These are phyloP conservation scores for Neonectria hederae DNA, from an alignment of 2,329 filamentous ascomycete genomes.

Conservation along the genomic window DNA sequence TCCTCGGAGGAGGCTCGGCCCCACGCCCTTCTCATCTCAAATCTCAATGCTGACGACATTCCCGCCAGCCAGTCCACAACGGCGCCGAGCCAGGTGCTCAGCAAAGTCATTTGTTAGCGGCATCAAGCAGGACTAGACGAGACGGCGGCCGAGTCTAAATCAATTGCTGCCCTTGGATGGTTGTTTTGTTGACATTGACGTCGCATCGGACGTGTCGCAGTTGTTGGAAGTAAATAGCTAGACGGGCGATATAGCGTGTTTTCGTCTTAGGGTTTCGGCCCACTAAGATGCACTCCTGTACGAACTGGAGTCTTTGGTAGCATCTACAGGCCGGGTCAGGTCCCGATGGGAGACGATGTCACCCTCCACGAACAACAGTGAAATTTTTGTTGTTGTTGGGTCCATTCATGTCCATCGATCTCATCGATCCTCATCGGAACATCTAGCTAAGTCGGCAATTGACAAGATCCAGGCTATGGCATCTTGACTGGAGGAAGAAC, in stretches of 20 bases:
- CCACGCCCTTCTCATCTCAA: slow-evolving; percentile 10
- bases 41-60: slow-evolving; percentile 21
- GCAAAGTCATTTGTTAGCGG: slow-evolving; percentile 5
- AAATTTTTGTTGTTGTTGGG: slow-evolving; percentile 11
- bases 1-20: neutral
- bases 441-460: neutral
- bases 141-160: slow-evolving; percentile 21
- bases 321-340: slow-evolving; percentile 11
- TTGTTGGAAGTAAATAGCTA: slow-evolving; percentile 16
- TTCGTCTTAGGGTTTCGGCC: slow-evolving; percentile 1
- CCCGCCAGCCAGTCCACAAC: neutral
- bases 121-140: slow-evolving; percentile 3
- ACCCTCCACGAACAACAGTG: slow-evolving; percentile 8
- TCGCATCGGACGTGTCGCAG: slow-evolving; percentile 13
- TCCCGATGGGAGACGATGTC: slow-evolving; percentile 16
- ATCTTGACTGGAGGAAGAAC: neutral
- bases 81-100: neutral
- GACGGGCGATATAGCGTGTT: neutral
- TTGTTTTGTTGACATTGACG: slow-evolving; percentile 23
- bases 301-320: neutral
- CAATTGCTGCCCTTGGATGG: slow-evolving; percentile 8
- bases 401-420: slow-evolving; percentile 17
- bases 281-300: neutral
- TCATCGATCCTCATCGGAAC: slow-evolving; percentile 6
- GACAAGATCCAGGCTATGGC: neutral